A percentile compares a stretch with the other conserved stretches of the same genome.
Evolutionary conservation across 1,139 yeast genomes (phyloP).

Genomic region (Zhuliangozyma parablackwelliae): DNA sequence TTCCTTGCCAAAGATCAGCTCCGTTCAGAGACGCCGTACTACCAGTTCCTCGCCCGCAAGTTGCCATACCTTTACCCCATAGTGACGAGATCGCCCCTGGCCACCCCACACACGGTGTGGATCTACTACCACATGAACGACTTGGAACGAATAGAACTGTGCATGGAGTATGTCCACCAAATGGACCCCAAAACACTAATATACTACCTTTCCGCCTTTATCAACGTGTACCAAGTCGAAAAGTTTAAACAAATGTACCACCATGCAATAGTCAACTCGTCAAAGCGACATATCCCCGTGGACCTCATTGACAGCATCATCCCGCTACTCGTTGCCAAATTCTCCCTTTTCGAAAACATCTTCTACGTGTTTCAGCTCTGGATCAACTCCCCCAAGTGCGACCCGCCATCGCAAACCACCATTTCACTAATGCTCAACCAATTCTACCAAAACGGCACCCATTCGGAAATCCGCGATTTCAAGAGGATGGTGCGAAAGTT

Average conservation of each 20-base stretch:
- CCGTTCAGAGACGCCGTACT: constrained; percentile 2
- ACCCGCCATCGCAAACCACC: constrained; percentile 23
- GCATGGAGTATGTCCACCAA: constrained; percentile 14
- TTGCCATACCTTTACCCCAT: constrained; percentile 4
- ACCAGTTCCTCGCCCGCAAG: constrained; percentile 4
- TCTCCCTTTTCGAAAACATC: constrained; percentile 30
- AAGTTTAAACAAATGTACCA: constrained; percentile 21
- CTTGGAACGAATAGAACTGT: constrained; percentile 16
- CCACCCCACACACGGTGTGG: constrained; percentile 16
- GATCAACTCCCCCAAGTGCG: constrained; percentile 21
- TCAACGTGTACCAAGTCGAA: constrained; percentile 32
- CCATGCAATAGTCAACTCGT: constrained; percentile 6
- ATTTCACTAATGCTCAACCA: constrained; percentile 26
- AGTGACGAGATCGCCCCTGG: background rate
- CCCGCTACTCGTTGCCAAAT: constrained; percentile 22
- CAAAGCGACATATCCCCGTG: constrained; percentile 16
- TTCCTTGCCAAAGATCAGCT: constrained; percentile 1
- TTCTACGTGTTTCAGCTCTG: constrained; percentile 24
- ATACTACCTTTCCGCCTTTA: constrained; percentile 27
- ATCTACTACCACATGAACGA: constrained; percentile 32
- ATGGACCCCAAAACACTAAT: constrained; percentile 23
- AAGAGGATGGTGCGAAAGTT: constrained; percentile 18
- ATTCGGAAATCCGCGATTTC: constrained; percentile 22
- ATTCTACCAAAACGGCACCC: constrained; percentile 26
- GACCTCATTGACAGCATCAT: constrained; percentile 26